These are phyloP conservation scores for Paramecium octaurelia DNA, from an alignment of 73 alveolate genomes.

Conservation along the genomic window DNA sequence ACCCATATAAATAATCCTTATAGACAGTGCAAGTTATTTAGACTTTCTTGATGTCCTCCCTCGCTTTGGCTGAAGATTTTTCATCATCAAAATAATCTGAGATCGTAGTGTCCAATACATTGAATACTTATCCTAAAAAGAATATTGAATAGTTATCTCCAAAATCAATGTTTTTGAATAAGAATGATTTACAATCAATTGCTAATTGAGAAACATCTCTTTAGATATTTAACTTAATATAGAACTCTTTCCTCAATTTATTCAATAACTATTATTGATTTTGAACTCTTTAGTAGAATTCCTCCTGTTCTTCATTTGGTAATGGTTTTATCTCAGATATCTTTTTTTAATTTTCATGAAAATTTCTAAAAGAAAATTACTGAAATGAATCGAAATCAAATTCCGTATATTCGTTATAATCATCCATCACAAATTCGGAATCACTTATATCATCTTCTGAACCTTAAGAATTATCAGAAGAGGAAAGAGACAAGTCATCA, in stretches of 20 bases:
- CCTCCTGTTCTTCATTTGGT: not conserved
- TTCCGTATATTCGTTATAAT: not conserved
- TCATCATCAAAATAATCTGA: not conserved
- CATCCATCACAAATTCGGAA: not conserved
- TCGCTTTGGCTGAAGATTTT: not conserved
- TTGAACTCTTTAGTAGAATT: not conserved
- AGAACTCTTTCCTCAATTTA: not conserved
- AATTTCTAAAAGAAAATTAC: not conserved
- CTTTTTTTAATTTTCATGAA: not conserved
- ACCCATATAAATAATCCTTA: not conserved
- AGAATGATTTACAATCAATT: not conserved
- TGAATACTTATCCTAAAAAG: not conserved
- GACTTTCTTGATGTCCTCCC: not conserved
- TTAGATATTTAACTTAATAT: not conserved
- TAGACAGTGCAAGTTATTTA: not conserved
- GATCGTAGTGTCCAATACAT: not conserved
- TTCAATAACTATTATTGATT: not conserved
- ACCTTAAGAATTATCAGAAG: not conserved
- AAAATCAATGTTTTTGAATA: not conserved
- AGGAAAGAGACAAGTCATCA: not conserved
- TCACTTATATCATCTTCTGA: not conserved
- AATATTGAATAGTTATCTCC: not conserved
- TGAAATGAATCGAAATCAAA: not conserved
- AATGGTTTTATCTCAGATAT: not conserved
- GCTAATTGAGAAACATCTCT: not conserved